A percentile compares a stretch with the other conserved stretches of the same genome.
Evolutionary conservation across 345 rosid genomes (phyloP).

Genomic region (Jatropha curcas): DNA sequence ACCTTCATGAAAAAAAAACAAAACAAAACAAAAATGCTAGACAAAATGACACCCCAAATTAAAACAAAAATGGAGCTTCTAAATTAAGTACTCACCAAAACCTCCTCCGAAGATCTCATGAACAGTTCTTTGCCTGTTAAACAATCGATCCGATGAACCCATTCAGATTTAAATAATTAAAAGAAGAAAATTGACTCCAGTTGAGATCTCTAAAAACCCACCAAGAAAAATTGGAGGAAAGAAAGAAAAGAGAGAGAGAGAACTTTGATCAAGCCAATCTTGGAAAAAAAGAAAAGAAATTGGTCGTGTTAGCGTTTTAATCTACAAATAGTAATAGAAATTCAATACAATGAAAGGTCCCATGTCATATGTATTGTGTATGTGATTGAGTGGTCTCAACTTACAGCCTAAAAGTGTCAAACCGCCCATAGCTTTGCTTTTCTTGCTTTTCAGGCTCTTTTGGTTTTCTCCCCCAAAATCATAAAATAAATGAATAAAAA

Average conservation of each 20-base stretch:
- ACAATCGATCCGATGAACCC: constrained; percentile 62
- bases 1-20: too few species aligned
- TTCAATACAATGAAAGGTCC: constrained; percentile 12
- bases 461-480: background rate
- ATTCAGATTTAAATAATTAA: constrained; percentile 32
- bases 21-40: background rate
- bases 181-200: constrained; percentile 27
- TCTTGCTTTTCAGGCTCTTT: constrained; percentile 6
- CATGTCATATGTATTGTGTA: background rate
- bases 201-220: constrained; percentile 48
- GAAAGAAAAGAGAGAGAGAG: background rate
- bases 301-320: constrained; percentile 12
- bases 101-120: constrained; percentile 89
- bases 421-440: constrained; percentile 25
- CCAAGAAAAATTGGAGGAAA: background rate
- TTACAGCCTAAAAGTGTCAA: constrained; percentile 68
- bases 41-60: background rate
- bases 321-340: background rate
- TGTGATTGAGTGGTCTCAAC: constrained; percentile 11
- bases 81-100: constrained; percentile 68
- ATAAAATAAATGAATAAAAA: background rate
- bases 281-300: constrained; percentile 13
- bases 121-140: constrained; percentile 61
- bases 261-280: constrained; percentile 17
- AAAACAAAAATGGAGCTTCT: background rate